Base-by-base conservation (phyloP, 225 moss, liverwort and hornwort species). In the Marchantia paleacea region DNA sequence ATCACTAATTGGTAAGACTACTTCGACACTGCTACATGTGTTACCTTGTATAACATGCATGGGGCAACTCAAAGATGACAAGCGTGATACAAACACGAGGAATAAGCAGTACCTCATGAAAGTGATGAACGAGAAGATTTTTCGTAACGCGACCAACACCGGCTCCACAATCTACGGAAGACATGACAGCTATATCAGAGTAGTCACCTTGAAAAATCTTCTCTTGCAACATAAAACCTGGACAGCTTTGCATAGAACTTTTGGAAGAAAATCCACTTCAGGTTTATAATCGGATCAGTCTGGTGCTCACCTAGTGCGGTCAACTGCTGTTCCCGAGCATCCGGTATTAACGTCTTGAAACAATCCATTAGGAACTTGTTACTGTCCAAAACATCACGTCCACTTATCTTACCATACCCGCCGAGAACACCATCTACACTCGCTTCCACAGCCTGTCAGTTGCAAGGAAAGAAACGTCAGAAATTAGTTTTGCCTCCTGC, bases 131-230 rank as follows among this genome's bases (percentile, higher is more conserved):
- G 77, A 99, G 94, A 55, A 99, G 90, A 67, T 95, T 90, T 85
- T 91, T 94, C 31, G 95, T 95, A 66, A 99, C 92, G 55, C 99
- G 91, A 62, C 99, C 99, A 69, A 99, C 94, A 80, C 99, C 99
- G 85, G 99, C 99, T 83, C 99, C 99, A 60, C 99, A 99, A 87
- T 99, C 99, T 99, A 77, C 80, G 85, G 18, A 61, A 10, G 11
- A 55, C 16, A 60, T 39, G 58, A 12, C 20, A 51, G 19, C 22
- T 73, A 50, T 16, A 39, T 54, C 28, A 55, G 25, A 26, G 8
- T 73, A 24, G 16, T 5, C 26, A 7, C n/a, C 26, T 66, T 25
- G 28, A 70, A 7, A 19, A 15, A 5, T 49, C 1, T 25, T 29
- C 29, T 53, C 2, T 13, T 16, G 55, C 52, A 4, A 55, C 74